These are phyloP conservation scores for Stachybotrys elegans DNA, from an alignment of 2,329 filamentous ascomycete genomes.

Conservation along the genomic window DNA sequence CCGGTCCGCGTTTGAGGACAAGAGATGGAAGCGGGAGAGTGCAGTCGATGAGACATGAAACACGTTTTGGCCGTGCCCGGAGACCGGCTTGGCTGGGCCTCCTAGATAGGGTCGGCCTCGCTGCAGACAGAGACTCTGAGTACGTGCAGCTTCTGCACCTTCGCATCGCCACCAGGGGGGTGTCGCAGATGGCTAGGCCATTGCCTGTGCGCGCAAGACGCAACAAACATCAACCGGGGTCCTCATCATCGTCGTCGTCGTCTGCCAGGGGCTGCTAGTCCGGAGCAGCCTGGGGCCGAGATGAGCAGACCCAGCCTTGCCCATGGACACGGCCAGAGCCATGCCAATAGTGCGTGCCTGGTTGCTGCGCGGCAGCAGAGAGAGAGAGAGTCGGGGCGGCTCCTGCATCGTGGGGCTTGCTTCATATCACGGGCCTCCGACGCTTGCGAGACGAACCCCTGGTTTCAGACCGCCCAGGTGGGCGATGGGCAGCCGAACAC, in stretches of 20 bases:
- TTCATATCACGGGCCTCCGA: conserved; percentile 22
- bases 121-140: neutral
- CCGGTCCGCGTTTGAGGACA: conserved; percentile 1
- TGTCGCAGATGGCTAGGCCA: too few relatives aligned
- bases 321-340: too few relatives aligned
- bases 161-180: too few relatives aligned
- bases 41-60: conserved; percentile 4
- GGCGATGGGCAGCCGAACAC: too few relatives aligned
- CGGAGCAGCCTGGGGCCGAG: neutral
- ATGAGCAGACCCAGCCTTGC: too few relatives aligned
- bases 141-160: too few relatives aligned
- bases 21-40: neutral
- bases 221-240: neutral
- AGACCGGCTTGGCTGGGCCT: neutral
- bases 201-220: neutral
- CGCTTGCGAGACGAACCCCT: conserved; percentile 22
- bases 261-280: neutral
- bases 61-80: conserved; percentile 1
- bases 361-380: neutral
- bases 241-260: neutral
- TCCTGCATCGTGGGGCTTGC: conserved; percentile 10
- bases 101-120: neutral
- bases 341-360: too few relatives aligned
- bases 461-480: conserved; percentile 26
- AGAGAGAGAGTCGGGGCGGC: neutral